Evolutionary conservation across 2,329 filamentous ascomycete genomes (phyloP).

Genomic region (Fusarium sp.): DNA sequence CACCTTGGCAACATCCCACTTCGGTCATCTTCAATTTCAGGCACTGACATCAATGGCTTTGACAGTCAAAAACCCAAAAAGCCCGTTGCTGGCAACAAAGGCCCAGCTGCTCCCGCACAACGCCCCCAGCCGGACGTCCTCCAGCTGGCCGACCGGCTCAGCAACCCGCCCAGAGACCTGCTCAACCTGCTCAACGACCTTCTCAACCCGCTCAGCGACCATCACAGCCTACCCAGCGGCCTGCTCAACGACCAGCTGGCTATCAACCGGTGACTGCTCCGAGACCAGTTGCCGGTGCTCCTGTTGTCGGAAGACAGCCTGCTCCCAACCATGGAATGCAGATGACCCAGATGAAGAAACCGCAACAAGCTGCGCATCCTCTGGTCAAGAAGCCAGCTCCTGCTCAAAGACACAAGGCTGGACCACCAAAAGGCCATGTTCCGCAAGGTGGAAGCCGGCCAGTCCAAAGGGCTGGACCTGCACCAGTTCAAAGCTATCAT

Average conservation of each 20-base stretch:
- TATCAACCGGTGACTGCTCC: constrained; percentile 17
- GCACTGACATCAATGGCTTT: neutral
- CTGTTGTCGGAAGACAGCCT: constrained; percentile 22
- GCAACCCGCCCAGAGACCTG: neutral
- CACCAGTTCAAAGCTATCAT: neutral
- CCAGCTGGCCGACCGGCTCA: neutral
- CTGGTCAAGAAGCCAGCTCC: neutral
- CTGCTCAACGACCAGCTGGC: neutral
- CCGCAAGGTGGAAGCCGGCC: neutral
- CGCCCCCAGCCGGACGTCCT: constrained; percentile 3
- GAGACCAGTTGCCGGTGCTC: neutral
- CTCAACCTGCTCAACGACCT: neutral
- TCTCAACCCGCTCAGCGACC: neutral
- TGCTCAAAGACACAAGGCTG: neutral
- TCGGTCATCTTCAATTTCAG: neutral
- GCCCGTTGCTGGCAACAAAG: neutral
- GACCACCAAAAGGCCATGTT: neutral
- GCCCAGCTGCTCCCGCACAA: neutral
- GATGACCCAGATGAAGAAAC: constrained; percentile 15
- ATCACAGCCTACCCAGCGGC: neutral
- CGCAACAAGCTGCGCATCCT: constrained; percentile 8
- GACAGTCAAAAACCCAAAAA: neutral
- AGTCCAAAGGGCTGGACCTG: neutral
- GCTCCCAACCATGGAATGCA: constrained; percentile 18
- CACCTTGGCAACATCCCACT: neutral